Evolutionary conservation across 1,284 basidiomycete genomes (phyloP), one percentile per base, ranked within the genome.

Genomic region (Fomes fomentarius): DNA sequence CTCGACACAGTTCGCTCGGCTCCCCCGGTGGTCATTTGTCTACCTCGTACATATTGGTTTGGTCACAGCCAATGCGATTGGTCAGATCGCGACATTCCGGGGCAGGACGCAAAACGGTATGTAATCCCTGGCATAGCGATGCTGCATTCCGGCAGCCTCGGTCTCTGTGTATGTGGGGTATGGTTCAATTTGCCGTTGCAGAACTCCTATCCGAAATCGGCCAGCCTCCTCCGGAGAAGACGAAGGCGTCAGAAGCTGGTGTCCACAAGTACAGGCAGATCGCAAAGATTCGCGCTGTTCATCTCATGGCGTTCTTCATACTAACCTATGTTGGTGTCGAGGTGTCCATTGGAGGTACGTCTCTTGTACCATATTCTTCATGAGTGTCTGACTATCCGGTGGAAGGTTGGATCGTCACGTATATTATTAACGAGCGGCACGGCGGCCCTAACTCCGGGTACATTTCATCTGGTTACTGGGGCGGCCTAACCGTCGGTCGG

Each of bases 1-100:
- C 0, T 76, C 86, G 0, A 89, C 86, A 0, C 82, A 85, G 35
- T 88, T 89, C 56, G 72, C 83, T 1, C 74, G 75, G 33, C 63
- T 76, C 28, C 64, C 57, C 1, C 69, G 69, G 42, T 84, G 83
- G 78, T 87, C 85, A 9, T 83, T 82, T 60, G 83, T 88, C 63
- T 91, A 83, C 64, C 71, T 88, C 6, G 72, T 74, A 12, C 85
- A 84, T 0, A 68, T 89, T 3, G 81, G 78, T 1, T 54, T 91
- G 9, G 78, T 82, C 0, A 38, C 77, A 17, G 31, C 72, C 15
- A 87, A 83, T 46, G 69, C 71, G 0, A 26, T 72, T 10, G 31
- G 75, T 3, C 62, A 87, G 17, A 54, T 76, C 3, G 47, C 65
- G 5, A 78, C 83, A 0, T 89, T 89, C 69, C 73, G 75, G 10